phyloP scores from a whole-genome alignment of 1,284 basidiomycete genomes.

The Phlebopus sp. region DNA sequence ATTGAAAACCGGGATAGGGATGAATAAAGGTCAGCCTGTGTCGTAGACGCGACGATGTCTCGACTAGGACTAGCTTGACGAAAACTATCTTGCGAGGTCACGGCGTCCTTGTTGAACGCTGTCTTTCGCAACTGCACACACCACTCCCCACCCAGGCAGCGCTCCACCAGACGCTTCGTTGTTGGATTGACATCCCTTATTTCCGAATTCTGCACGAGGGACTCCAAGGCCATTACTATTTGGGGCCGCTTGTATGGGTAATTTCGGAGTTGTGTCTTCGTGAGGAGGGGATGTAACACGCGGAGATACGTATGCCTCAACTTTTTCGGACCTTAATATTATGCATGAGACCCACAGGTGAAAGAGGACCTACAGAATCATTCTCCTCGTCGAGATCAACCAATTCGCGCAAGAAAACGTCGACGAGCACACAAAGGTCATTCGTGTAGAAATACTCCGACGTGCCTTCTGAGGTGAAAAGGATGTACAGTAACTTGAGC shows the following conservation, averaged over 20 bases:
- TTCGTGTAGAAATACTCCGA: constrained; percentile 99
- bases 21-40: constrained; percentile 16
- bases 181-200: constrained; percentile 85
- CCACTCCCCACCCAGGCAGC: constrained; percentile 88
- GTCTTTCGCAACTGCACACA: constrained; percentile 62
- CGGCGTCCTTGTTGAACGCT: constrained; percentile 28
- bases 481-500: constrained; percentile 90
- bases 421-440: constrained; percentile 92
- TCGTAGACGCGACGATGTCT: constrained; percentile 39
- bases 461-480: constrained; percentile 92
- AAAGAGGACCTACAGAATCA: constrained; percentile 70
- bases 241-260: constrained; percentile 91
- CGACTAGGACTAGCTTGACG: constrained; percentile 42
- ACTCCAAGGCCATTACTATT: constrained; percentile 82
- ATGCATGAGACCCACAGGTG: background rate
- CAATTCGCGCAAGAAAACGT: constrained; percentile 93
- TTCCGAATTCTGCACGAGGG: constrained; percentile 68
- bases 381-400: constrained; percentile 90
- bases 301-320: constrained; percentile 96
- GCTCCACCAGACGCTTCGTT: constrained; percentile 87
- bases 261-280: constrained; percentile 86
- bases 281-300: constrained; percentile 92
- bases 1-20: constrained; percentile 18
- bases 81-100: constrained; percentile 25
- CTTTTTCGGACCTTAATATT: constrained; percentile 40